These are phyloP conservation scores for Aspergillus persii DNA, from an alignment of 2,329 filamentous ascomycete species.

Conservation along the genomic window DNA sequence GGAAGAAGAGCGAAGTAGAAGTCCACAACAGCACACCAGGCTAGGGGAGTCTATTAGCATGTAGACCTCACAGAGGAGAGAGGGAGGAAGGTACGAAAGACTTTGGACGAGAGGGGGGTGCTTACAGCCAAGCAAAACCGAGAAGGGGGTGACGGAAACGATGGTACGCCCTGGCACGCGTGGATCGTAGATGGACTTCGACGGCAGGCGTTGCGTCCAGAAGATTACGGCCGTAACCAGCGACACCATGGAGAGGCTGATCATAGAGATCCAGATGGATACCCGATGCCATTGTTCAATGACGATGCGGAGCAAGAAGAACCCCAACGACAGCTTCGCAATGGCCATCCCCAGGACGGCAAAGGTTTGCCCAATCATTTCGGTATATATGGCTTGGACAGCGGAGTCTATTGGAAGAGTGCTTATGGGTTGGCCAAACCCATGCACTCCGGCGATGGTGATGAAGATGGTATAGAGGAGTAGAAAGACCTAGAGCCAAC, in stretches of 20 bases:
- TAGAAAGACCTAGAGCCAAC: slow-evolving; percentile 10
- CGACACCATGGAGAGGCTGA: slow-evolving; percentile 23
- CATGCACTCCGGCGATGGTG: slow-evolving; percentile 29
- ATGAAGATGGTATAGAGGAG: slow-evolving; percentile 34
- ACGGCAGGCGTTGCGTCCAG: slow-evolving; percentile 15
- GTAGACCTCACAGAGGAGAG: too few relatives aligned
- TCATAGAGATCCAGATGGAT: slow-evolving; percentile 31
- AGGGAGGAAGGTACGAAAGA: not conserved
- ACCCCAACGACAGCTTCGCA: slow-evolving; percentile 40
- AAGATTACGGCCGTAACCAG: slow-evolving; percentile 16
- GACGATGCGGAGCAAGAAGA: slow-evolving; percentile 42
- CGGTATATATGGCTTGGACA: slow-evolving; percentile 23
- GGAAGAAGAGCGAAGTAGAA: slow-evolving; percentile 40
- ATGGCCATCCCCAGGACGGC: slow-evolving; percentile 41
- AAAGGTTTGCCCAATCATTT: slow-evolving; percentile 33
- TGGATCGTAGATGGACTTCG: slow-evolving; percentile 17
- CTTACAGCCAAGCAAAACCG: slow-evolving; percentile 18
- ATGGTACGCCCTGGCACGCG: slow-evolving; percentile 14
- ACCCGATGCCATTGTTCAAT: slow-evolving; percentile 35
- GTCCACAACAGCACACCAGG: slow-evolving; percentile 28
- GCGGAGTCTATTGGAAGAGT: slow-evolving; percentile 21
- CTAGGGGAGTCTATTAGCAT: not conserved
- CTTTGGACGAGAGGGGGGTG: not conserved
- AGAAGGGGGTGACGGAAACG: slow-evolving; percentile 10
- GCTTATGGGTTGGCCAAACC: slow-evolving; percentile 34